These are phyloP conservation scores for Ensete ventricosum DNA, from an alignment of 176 grass and related monocot genomes.

Conservation along the genomic window DNA sequence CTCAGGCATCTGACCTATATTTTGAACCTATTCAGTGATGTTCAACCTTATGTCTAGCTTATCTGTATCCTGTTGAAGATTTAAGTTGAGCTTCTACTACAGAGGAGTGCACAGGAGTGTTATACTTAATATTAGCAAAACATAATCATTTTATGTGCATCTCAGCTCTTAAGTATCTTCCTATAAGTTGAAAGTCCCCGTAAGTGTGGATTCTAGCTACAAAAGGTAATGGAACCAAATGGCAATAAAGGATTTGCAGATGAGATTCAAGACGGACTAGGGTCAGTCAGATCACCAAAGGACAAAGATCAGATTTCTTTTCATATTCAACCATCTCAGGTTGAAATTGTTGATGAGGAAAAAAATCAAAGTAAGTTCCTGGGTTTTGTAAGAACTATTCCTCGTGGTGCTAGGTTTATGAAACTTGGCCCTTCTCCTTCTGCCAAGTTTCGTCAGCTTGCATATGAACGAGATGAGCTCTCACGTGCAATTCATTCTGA, in stretches of 20 bases:
- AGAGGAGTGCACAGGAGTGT: neutral
- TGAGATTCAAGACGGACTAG: slow-evolving; percentile 36
- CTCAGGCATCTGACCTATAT: too few species aligned
- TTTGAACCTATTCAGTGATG: too few species aligned
- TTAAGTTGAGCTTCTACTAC: neutral
- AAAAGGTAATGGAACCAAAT: slow-evolving; percentile 44
- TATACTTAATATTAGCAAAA: neutral
- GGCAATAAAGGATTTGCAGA: slow-evolving; percentile 40
- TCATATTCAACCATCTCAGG: slow-evolving; percentile 26
- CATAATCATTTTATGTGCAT: neutral
- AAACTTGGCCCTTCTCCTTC: slow-evolving; percentile 63
- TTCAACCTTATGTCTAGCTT: too few species aligned
- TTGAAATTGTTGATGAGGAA: neutral
- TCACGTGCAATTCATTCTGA: slow-evolving; percentile 67
- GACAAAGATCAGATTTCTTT: slow-evolving; percentile 18
- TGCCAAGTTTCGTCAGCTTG: slow-evolving; percentile 58
- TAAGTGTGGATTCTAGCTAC: neutral
- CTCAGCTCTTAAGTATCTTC: neutral
- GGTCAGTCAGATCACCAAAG: slow-evolving; percentile 23
- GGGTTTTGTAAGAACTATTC: slow-evolving; percentile 33
- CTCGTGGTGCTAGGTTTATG: slow-evolving; percentile 30
- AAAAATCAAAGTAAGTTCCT: slow-evolving; percentile 26
- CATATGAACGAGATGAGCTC: slow-evolving; percentile 58
- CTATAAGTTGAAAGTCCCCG: neutral
- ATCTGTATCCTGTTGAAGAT: too few species aligned